Base-by-base conservation (phyloP, 2,329 filamentous ascomycete species). In the Stachybotrys elegans region DNA sequence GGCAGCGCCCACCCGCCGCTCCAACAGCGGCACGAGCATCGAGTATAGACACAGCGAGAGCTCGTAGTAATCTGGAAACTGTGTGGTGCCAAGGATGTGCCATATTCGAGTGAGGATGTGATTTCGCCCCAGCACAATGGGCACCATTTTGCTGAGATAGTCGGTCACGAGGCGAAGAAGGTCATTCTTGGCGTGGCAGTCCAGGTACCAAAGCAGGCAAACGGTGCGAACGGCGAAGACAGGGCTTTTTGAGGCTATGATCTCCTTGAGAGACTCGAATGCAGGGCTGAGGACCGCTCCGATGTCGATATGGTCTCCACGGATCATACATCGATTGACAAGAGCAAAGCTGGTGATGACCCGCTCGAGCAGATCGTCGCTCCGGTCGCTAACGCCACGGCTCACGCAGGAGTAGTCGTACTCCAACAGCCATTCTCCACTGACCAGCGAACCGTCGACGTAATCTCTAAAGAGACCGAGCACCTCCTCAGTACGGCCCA, bases 151-250 rank as follows among this genome's bases (percentile, higher is more conserved):
- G 11, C 51, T 46, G 9, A 66, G 54, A 25, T 64, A 62, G 22
- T 61, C 53, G 40, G 62, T 51, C 16, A 66, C 58, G 13, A 66
- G 49, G 3, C 54, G 50, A 11, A 62, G 53, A 2, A 66, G 51
- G 43, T 63, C 60, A 9, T 60, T 54, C 22, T 60, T 59, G 45
- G 62, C 55, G 40, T 63, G 60, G 3, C 55, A 54, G 17, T 63
- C 53, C 16, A 66, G 62, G 21, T 63, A 64, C 59, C 61, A 62
- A 8, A 65, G 42, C n/a, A 66, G 51, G 25, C 59, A 63, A 2
- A 62, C 53, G n/a, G 57, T 64, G 11, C 62, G 55, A 1, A 55
- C 55, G 34, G 57, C 55, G 22, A 65, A 63, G 16, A 61, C 48
- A 7, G 62, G 62, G 23, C 62, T 64, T 40, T 65, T 58, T 3